Evolutionary conservation across 2,329 filamentous ascomycete genomes (phyloP).

Genomic region (Graphiopsis chlorocephala): DNA sequence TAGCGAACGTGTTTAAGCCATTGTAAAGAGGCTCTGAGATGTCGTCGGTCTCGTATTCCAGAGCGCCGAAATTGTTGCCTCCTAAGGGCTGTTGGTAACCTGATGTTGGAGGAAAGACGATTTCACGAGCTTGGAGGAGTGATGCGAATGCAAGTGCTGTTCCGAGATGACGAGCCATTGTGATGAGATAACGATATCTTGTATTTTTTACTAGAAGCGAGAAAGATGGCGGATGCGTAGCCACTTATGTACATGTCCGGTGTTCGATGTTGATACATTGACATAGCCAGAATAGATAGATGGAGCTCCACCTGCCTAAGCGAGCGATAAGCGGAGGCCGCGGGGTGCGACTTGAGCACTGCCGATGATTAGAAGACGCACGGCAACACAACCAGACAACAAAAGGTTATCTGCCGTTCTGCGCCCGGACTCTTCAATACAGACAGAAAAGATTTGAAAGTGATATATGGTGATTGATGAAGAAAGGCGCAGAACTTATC

Average conservation of each 20-base stretch:
- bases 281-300: neutral
- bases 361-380: neutral
- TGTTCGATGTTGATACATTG: neutral
- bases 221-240: neutral
- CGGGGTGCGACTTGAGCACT: neutral
- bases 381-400: neutral
- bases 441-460: neutral
- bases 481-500: neutral
- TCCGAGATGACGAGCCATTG: neutral
- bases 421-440: neutral
- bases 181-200: neutral
- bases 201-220: too few relatives aligned
- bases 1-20: slow-evolving; percentile 48
- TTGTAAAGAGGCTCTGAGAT: slow-evolving; percentile 33
- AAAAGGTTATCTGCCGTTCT: neutral
- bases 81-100: slow-evolving; percentile 37
- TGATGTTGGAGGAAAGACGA: slow-evolving; percentile 43
- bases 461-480: neutral
- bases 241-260: neutral
- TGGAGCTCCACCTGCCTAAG: slow-evolving; percentile 6
- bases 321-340: slow-evolving; percentile 7
- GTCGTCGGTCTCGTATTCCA: slow-evolving; percentile 20
- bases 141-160: slow-evolving; percentile 17
- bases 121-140: slow-evolving; percentile 36
- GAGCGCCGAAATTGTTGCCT: neutral